A percentile compares a stretch with the other conserved stretches of the same genome.
phyloP scores from a whole-genome alignment of 2,329 filamentous ascomycete species.

The Fusarium sp. region DNA sequence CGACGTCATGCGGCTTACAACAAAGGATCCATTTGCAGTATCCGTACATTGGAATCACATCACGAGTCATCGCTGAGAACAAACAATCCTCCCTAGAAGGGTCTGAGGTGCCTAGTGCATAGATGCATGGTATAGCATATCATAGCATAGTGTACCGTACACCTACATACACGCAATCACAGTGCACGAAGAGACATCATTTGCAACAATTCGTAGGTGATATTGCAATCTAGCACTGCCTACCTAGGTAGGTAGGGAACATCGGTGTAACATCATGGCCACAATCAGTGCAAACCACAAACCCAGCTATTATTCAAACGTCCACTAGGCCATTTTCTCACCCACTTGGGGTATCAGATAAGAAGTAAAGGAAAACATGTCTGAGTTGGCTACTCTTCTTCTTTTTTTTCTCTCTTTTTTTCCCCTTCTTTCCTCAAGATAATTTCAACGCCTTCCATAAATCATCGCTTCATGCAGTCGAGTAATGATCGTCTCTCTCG shows the following conservation, averaged over 20 bases:
- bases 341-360: conserved; percentile 14
- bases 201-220: conserved; percentile 24
- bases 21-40: neutral
- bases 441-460: conserved; percentile 28
- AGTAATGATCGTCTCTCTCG: conserved; percentile 40
- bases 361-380: conserved; percentile 31
- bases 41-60: neutral
- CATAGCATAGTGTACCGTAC: neutral
- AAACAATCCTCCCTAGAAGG: neutral
- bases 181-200: neutral
- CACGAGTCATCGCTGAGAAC: neutral
- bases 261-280: conserved; percentile 40
- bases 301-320: conserved; percentile 19
- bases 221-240: conserved; percentile 32
- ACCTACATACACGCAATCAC: neutral
- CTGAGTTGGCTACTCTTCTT: conserved; percentile 25
- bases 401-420: neutral
- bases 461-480: conserved; percentile 40
- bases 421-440: conserved; percentile 18
- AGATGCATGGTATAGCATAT: neutral
- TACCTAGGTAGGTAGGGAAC: conserved; percentile 8
- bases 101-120: too few relatives aligned
- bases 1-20: neutral
- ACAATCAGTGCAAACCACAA: conserved; percentile 24
- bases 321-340: neutral